Evolutionary conservation across 2,329 filamentous ascomycete genomes (phyloP).

Genomic region (Thermoascus crustaceus): DNA sequence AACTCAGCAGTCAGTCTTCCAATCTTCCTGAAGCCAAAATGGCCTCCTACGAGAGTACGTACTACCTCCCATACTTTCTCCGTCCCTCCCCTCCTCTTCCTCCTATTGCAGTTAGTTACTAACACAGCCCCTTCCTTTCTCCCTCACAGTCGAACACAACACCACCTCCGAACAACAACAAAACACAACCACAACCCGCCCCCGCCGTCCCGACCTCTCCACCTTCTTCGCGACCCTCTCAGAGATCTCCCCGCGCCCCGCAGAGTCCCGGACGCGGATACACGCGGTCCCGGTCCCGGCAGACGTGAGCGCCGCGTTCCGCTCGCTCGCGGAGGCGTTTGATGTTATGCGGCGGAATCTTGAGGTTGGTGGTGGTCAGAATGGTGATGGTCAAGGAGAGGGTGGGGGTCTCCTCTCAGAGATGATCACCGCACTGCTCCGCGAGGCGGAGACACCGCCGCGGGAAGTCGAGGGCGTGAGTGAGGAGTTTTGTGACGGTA

Average conservation of each 20-base stretch:
- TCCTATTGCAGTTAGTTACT: not conserved
- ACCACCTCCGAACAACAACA: conserved; percentile 28
- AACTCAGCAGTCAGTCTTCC: not conserved
- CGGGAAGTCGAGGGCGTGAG: conserved; percentile 53
- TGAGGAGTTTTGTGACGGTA: conserved; percentile 51
- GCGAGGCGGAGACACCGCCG: conserved; percentile 51
- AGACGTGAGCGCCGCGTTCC: conserved; percentile 53
- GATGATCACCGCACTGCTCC: conserved; percentile 49
- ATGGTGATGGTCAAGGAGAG: conserved; percentile 29
- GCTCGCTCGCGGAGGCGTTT: conserved; percentile 53
- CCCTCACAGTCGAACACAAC: conserved; percentile 36
- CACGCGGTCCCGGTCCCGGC: conserved; percentile 53
- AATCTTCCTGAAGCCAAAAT: no score
- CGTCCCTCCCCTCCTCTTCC: not conserved
- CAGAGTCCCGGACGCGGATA: conserved; percentile 43
- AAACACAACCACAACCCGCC: conserved; percentile 20
- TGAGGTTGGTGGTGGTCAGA: conserved; percentile 25
- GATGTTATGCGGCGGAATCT: conserved; percentile 47
- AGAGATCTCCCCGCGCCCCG: conserved; percentile 47
- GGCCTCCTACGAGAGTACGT: conserved; percentile 36
- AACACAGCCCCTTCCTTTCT: conserved; percentile 4
- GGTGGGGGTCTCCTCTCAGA: conserved; percentile 41
- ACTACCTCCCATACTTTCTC: not conserved
- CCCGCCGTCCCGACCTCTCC: conserved; percentile 54
- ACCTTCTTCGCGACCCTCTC: conserved; percentile 56